Conservation (phyloP, 768 basidiomycete species). For the Termitomyces sp. region DNA sequence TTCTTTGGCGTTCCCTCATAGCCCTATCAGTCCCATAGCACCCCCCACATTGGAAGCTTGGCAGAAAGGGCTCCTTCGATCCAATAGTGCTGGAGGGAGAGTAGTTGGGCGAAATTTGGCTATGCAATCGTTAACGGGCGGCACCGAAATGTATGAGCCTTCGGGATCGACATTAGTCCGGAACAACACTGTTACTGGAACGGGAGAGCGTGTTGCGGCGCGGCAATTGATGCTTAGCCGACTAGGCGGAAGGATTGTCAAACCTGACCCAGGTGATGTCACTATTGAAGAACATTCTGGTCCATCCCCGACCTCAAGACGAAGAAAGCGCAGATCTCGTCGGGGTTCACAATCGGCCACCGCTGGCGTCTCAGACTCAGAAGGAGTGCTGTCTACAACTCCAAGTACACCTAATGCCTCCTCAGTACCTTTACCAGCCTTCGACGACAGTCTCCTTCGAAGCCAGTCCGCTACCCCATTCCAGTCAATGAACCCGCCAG, state of each 20-base stretch:
- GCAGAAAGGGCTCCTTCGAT: slow-evolving; percentile 75
- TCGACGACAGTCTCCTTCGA: slow-evolving; percentile 30
- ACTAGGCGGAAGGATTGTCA: slow-evolving; percentile 49
- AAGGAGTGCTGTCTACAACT: slow-evolving; percentile 37
- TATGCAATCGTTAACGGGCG: slow-evolving; percentile 82
- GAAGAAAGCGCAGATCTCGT: slow-evolving; percentile 52
- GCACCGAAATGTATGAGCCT: slow-evolving; percentile 58
- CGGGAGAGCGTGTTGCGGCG: slow-evolving; percentile 67
- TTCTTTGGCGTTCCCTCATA: slow-evolving; percentile 54
- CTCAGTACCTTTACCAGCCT: slow-evolving; percentile 42
- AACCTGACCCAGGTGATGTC: slow-evolving; percentile 56
- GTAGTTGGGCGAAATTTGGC: slow-evolving; percentile 65
- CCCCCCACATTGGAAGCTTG: slow-evolving; percentile 76
- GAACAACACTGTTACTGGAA: slow-evolving; percentile 77
- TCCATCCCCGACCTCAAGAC: slow-evolving; percentile 44
- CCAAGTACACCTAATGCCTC: slow-evolving; percentile 58
- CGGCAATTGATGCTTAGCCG: slow-evolving; percentile 62
- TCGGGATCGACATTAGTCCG: slow-evolving; percentile 50
- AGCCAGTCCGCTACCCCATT: slow-evolving; percentile 38
- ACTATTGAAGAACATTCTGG: slow-evolving; percentile 52
- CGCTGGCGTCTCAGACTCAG: slow-evolving; percentile 47
- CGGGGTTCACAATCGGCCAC: slow-evolving; percentile 38
- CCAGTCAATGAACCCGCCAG: slow-evolving; percentile 27
- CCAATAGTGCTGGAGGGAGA: slow-evolving; percentile 79
- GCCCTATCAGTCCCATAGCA: slow-evolving; percentile 59